Conservation (phyloP, 331 rosid species). For the Cydonia oblonga region DNA sequence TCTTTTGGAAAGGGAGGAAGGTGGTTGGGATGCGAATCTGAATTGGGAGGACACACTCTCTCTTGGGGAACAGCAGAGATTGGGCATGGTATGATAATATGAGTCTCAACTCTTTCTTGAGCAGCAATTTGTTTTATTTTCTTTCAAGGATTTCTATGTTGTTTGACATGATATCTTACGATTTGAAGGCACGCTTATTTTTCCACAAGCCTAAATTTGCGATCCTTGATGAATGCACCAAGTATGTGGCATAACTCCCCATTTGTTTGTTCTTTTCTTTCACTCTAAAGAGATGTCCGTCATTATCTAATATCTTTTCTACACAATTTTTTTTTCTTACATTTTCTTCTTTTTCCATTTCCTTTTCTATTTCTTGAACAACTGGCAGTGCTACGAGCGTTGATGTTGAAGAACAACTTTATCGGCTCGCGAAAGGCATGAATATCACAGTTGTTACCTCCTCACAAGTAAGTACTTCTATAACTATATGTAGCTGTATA, state of each 20-base stretch:
- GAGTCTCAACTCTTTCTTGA: not conserved
- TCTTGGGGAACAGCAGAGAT: conserved; percentile 97
- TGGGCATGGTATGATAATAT: conserved; percentile 73
- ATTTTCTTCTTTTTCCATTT: not conserved
- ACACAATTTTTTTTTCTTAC: too few relatives aligned
- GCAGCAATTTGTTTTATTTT: not conserved
- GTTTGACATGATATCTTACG: conserved; percentile 4
- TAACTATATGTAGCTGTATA: not conserved
- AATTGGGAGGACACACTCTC: conserved; percentile 94
- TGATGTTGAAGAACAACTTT: conserved; percentile 95
- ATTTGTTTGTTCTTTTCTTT: not conserved
- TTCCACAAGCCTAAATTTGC: conserved; percentile 90
- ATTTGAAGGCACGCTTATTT: conserved; percentile 79
- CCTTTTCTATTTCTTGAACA: not conserved
- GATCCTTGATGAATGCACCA: conserved; percentile 96
- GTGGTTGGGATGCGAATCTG: conserved; percentile 81
- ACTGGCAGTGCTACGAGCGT: conserved; percentile 89
- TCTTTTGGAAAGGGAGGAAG: conserved; percentile 74
- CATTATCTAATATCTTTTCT: not conserved
- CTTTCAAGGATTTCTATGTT: not conserved
- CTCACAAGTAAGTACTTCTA: conserved; percentile 61
- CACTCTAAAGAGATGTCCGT: not conserved
- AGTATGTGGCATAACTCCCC: conserved; percentile 40
- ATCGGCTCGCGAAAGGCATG: conserved; percentile 70
- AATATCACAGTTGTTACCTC: conserved; percentile 88